These are phyloP conservation scores for Botrytis fabae DNA, from an alignment of 2,329 filamentous ascomycete species.

Conservation along the genomic window DNA sequence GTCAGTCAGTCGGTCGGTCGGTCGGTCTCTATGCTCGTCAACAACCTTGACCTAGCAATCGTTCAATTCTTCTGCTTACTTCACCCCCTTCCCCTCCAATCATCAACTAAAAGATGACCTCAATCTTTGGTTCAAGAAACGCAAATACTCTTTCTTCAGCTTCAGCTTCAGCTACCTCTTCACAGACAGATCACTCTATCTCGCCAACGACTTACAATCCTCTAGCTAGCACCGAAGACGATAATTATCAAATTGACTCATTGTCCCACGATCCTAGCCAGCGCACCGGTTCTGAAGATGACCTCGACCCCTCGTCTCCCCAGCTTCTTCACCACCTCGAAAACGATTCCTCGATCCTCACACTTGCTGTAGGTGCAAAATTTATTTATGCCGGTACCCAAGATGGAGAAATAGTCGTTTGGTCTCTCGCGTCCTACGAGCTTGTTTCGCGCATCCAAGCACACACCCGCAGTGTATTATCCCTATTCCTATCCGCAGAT, in stretches of 20 bases:
- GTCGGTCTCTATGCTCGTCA: not conserved
- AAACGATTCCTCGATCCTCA: slow-evolving; percentile 77
- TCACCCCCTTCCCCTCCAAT: not conserved
- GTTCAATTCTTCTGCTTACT: not conserved
- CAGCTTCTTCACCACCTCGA: slow-evolving; percentile 71
- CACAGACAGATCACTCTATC: not conserved
- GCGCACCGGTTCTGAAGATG: slow-evolving; percentile 27
- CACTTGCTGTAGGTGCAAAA: slow-evolving; percentile 75
- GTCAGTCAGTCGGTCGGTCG: not conserved
- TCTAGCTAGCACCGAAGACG: slow-evolving; percentile 3
- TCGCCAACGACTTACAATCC: slow-evolving; percentile 4
- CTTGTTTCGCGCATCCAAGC: slow-evolving; percentile 77
- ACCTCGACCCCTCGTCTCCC: slow-evolving; percentile 44
- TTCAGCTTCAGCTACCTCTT: not conserved
- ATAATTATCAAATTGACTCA: slow-evolving; percentile 2
- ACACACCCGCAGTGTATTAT: slow-evolving; percentile 88
- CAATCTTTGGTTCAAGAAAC: slow-evolving; percentile 21
- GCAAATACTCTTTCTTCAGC: not conserved
- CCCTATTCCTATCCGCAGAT: slow-evolving; percentile 76
- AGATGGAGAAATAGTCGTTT: slow-evolving; percentile 88
- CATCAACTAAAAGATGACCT: slow-evolving; percentile 21
- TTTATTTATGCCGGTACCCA: slow-evolving; percentile 91
- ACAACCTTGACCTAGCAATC: not conserved
- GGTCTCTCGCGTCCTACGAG: slow-evolving; percentile 86
- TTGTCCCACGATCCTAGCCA: slow-evolving; percentile 2